Base-by-base conservation (phyloP, 2,329 filamentous ascomycete species). In the Mycosphaerella arachidis region DNA sequence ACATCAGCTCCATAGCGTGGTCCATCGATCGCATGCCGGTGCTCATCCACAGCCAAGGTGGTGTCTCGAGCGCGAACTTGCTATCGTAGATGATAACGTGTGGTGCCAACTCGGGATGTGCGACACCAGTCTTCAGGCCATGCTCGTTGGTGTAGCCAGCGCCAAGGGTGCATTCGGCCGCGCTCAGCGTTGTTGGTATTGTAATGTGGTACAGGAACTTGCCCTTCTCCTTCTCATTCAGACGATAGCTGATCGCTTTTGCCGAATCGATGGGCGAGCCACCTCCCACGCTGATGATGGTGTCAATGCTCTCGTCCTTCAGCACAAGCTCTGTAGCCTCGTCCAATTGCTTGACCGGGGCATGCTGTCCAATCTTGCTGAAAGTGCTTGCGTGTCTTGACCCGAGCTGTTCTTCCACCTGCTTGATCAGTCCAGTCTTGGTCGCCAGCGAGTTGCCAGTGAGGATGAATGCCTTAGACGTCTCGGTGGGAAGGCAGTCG, bases 401-500 rank as follows among this genome's bases (percentile, higher is more conserved):
- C 5, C 76, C 77, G 0, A 85, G 73, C 0, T 81, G 71, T 10
- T 74, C 63, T 71, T 84, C 81, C 16, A 84, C 76, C 53, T 80
- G 72, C 57, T 78, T 76, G 62, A 85, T 77, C 7, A 85, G 73
- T 0, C 76, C 73, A 0, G 82, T 84, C 65, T 83, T 84, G 46
- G 70, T 81, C 6, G 80, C 79, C 6, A 85, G 75, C 0, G 82
- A 84, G 46, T 71, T 74, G 27, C 82, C 81, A 0, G 82, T 84
- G 48, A 85, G 78, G 66, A 85, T 81, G 71, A 84, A 84, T 1
- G 82, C 82, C 72, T 82, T 83, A 55, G 81, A 82, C 3, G 67
- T 68, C 3, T 72, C 66, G 10, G 60, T 73, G 0, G 76, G 80
- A 0, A 84, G 75, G 54, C 73, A 75, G 20, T 75, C 71, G 12